Evolutionary conservation across 2,329 filamentous ascomycete species (phyloP), one percentile per base, ranked within the genome.

Genomic region (Lecanosticta acicola): DNA sequence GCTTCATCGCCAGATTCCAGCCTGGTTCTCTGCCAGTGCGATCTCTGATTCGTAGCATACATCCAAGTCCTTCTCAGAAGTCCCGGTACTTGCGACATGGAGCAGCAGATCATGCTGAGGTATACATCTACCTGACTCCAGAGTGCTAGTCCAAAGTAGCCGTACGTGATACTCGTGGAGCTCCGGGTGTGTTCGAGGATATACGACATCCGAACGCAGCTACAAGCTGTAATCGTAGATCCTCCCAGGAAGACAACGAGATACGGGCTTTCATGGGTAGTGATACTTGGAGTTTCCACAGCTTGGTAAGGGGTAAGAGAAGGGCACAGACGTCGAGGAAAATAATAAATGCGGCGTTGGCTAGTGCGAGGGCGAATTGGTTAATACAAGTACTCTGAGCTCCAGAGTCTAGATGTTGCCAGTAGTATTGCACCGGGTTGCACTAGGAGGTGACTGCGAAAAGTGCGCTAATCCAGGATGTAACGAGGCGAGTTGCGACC

Each of bases 251-350:
- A 55, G 21, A 43, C 41, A 33, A 35, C 14, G 18, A 41, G 14
- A 41, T 41, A 9, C 39, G 18, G 66, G 33, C 68, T 70, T 62
- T 76, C 76, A 14, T 41, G 18, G 32, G 39, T 18, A 32, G n/a
- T 2, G 46, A 45, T 4, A 47, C 33, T 26, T 45, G 36, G 14
- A 48, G 34, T 20, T 32, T 46, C 19, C 45, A 14, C 14, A 54
- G 14, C 16, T 45, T 48, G 11, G 38, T 41, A 9, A 51, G 34
- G 1, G 51, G 51, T 13, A 54, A 33, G 4, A 51, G 39, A 10
- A 51, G 24, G 13, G 51, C 41, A 10, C 49, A 11, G 18, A 52
- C 34, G 32, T 54, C 42, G 19, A 49, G 48, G 3, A 18, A 41
- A 21, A 54, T 39, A 13, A 45, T 42, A 13, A 43, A 16, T 3